Base-by-base conservation (phyloP, 2,329 filamentous ascomycete genomes). In the Paecilomyces niveus region DNA sequence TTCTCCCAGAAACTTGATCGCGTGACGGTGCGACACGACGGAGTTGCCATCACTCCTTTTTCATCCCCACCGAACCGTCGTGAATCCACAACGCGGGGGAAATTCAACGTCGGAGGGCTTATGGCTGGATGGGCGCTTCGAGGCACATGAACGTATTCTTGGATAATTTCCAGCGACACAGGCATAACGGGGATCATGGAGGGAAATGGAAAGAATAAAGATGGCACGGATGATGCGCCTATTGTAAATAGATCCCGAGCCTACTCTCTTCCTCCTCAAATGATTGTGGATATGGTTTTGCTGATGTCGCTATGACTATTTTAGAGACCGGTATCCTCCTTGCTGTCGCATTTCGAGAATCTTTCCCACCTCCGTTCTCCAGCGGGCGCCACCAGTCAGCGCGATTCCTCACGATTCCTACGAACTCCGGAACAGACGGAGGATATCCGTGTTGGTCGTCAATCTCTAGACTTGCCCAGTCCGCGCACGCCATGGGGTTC, bases 281-380 rank as follows among this genome's bases (percentile, higher is more conserved):
- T 57, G 59, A 51, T 57, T 54, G 7, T 50, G 18, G n/a, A 18
- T 21, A n/a, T 13, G 15, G 39, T 9, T n/a, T 6, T 61, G 50
- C 61, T 67, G 54, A 61, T 56, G 56, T 54, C 22, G 29, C 58
- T 11, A 49, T 33, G 18, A 18, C 13, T 15, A 32, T 60, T 54
- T 62, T 63, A 78, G 75, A 76, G 72, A 69, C 77, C 78, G 3
- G 78, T 80, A 4, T 80, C 78, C 21, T 79, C 78, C 31, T 69
- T 80, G 21, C 69, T 77, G 53, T 80, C 78, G 31, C 77, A 80
- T 61, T 80, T 80, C 57, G 78, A 80, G 60, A 74, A 74, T 29
- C 72, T 80, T n/a, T 70, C 76, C 45, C 70, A 74, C 59, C 64
- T 67, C 58, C 67, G 67, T 60, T 61, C 70, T 50, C 67, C 70